phyloP scores from a whole-genome alignment of 768 basidiomycete genomes.

The Hypholoma fasciculare region DNA sequence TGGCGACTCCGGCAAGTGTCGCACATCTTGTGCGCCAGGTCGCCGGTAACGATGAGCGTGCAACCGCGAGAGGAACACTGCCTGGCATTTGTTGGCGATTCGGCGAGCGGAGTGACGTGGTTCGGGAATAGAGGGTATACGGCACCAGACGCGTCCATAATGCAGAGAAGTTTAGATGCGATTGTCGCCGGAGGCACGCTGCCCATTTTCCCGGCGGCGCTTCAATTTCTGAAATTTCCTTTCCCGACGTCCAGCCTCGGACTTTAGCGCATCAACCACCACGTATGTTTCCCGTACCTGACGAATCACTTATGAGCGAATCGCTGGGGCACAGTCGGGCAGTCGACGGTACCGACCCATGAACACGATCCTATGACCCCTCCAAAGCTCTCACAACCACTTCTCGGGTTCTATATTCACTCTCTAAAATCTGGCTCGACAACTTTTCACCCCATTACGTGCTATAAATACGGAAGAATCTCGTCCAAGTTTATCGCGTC shows the following conservation, averaged over 20 bases:
- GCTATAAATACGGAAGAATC: conserved; percentile 4
- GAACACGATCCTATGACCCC: not conserved
- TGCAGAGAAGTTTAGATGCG: not conserved
- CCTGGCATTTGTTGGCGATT: not conserved
- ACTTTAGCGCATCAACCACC: not conserved
- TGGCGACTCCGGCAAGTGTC: too few relatives aligned
- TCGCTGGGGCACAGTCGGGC: too few relatives aligned
- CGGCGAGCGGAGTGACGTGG: not conserved
- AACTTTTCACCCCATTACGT: not conserved
- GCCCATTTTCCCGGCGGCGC: conserved; percentile 3
- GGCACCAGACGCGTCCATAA: conserved; percentile 16
- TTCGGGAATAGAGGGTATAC: conserved; percentile 6
- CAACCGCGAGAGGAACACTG: too few relatives aligned
- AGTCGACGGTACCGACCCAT: too few relatives aligned
- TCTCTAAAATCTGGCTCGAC: not conserved
- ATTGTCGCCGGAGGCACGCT: conserved; percentile 1
- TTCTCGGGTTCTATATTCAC: not conserved
- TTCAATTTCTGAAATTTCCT: conserved; percentile 3
- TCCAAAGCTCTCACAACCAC: not conserved
- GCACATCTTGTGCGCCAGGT: too few relatives aligned
- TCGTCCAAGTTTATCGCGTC: not conserved
- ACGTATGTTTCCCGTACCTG: too few relatives aligned
- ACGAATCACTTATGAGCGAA: too few relatives aligned
- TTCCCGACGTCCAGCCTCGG: not conserved
- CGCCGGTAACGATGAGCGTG: too few relatives aligned